Evolutionary conservation across 164 flowering plant genomes (phyloP), one percentile per base, ranked within the genome.

Genomic region (Echeveria elegans): DNA sequence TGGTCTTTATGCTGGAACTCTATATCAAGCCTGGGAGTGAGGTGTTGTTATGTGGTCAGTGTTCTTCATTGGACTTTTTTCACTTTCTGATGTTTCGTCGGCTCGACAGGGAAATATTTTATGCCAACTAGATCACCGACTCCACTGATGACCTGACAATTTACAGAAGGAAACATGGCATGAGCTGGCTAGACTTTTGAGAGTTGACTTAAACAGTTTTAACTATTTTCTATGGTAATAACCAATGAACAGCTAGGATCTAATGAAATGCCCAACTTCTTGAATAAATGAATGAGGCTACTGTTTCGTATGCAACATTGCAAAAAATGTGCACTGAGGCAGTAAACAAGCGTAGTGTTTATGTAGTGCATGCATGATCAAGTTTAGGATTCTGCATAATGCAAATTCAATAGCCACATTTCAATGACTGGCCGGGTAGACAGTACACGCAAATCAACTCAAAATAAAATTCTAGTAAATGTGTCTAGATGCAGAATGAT

Each of bases 51-150:
- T n/a, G n/a, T n/a, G 56, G 18, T 15, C 56, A 50, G 56, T 38
- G 12, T 38, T 23, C 56, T n/a, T 50, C 56, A 50, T 21, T 50
- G 56, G 56, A 61, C 32, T 61, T 53, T 70, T 40, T 71, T 77
- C 67, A 77, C 88, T 30, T 72, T 71, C 63, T 79, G 78, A 67
- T 74, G 83, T 73, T 89, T 88, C 53, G 76, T 75, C 2, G 91
- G 88, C 65, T 92, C 93, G 8, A 81, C 87, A 6, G 98, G 97
- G 68, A 92, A 88, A 81, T 92, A 92, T 67, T 92, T 92, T 34
- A 90, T 86, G 45, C 98, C 98, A 31, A 85, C 82, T 28, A 88
- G 82, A 65, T 92, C 97, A 61, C 98, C 98, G 26, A 92, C 96
- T 68, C 48, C 63, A 74, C 97, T 79, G 48, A 92, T 86, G 72